Conservation (phyloP, 495 filamentous ascomycete genomes). For the Aspergillus taichungensis region DNA sequence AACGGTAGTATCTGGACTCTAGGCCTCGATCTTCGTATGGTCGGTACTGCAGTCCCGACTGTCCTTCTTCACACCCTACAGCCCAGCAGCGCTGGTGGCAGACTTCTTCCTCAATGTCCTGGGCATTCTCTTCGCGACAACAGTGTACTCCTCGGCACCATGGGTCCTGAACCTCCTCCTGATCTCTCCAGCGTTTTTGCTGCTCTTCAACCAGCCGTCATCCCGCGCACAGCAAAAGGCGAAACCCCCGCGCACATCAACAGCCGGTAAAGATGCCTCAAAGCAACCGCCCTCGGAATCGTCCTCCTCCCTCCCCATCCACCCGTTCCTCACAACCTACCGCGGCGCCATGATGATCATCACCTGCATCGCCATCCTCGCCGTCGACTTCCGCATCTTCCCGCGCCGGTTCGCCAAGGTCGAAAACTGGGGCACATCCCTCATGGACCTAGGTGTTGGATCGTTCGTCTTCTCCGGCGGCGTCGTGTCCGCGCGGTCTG, state of each 20-base stretch:
- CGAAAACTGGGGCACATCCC: constrained; percentile 93
- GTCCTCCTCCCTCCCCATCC: constrained; percentile 57
- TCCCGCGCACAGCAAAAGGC: constrained; percentile 42
- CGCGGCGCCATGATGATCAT: constrained; percentile 86
- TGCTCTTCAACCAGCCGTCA: constrained; percentile 44
- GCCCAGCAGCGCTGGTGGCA: constrained; percentile 52
- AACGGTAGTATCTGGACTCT: constrained; percentile 1
- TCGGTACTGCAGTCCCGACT: constrained; percentile 82
- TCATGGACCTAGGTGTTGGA: constrained; percentile 97
- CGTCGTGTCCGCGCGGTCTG: constrained; percentile 79
- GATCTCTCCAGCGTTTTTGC: constrained; percentile 54
- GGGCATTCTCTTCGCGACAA: constrained; percentile 73
- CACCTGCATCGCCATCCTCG: constrained; percentile 89
- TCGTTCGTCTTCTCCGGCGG: constrained; percentile 96
- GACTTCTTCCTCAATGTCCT: constrained; percentile 85
- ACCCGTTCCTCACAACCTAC: constrained; percentile 87
- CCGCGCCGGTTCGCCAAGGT: constrained; percentile 94
- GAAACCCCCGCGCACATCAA: constrained; percentile 46
- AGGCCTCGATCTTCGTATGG: constrained; percentile 82
- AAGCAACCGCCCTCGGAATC: constrained; percentile 5
- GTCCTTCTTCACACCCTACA: constrained; percentile 73
- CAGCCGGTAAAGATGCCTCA: constrained; percentile 14
- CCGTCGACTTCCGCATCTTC: constrained; percentile 90
- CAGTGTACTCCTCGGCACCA: constrained; percentile 71
- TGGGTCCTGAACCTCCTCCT: constrained; percentile 69